Conservation (phyloP, 495 filamentous ascomycete genomes). For the Achaetomiella virescens region DNA sequence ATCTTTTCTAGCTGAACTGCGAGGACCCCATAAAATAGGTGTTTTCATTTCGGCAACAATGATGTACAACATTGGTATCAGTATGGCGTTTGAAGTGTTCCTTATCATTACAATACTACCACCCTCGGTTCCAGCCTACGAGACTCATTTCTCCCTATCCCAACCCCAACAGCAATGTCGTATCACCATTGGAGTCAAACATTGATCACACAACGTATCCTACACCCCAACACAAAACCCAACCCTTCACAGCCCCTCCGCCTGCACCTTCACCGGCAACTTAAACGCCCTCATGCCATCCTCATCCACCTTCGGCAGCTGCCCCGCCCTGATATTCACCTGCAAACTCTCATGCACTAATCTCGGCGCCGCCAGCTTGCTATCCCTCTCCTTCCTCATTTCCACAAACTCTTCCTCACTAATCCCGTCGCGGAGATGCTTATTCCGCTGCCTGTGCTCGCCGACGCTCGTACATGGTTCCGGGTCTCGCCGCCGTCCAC, state of each 20-base stretch:
- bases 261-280: conserved; percentile 37
- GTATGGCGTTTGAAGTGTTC: too few relatives aligned
- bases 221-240: not conserved
- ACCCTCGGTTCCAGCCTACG: too few relatives aligned
- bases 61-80: too few relatives aligned
- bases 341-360: conserved; percentile 53
- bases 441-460: conserved; percentile 46
- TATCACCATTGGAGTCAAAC: too few relatives aligned
- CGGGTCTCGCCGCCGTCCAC: conserved; percentile 24
- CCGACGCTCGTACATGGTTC: conserved; percentile 43
- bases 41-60: too few relatives aligned
- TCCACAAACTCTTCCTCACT: conserved; percentile 45
- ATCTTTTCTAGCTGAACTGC: too few relatives aligned
- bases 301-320: conserved; percentile 34
- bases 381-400: conserved; percentile 43
- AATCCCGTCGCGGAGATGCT: conserved; percentile 42
- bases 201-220: too few relatives aligned
- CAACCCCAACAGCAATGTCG: too few relatives aligned
- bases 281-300: conserved; percentile 36
- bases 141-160: too few relatives aligned
- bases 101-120: too few relatives aligned
- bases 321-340: conserved; percentile 52
- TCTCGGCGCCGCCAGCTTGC: conserved; percentile 39
- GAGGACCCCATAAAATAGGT: too few relatives aligned
- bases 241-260: not conserved